A percentile compares a stretch with the other conserved stretches of the same genome.
phyloP scores from a whole-genome alignment of 2,329 filamentous ascomycete genomes.

The Diaporthe batatas region DNA sequence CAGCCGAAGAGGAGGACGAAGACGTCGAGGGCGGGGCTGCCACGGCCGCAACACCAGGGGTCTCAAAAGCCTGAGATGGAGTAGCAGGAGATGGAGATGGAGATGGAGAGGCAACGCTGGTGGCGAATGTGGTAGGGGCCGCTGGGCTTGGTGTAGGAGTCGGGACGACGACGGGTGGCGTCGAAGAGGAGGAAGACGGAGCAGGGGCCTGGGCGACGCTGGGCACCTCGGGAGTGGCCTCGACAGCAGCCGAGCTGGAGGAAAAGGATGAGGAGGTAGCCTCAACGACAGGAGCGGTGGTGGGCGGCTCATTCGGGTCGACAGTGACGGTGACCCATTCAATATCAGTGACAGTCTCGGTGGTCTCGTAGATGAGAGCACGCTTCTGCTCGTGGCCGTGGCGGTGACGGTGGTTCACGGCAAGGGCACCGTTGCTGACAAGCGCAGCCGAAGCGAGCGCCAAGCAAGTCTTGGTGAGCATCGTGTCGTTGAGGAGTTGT shows the following conservation, averaged over 20 bases:
- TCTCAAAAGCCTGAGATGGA: constrained; percentile 38
- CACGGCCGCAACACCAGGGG: constrained; percentile 22
- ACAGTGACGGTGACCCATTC: constrained; percentile 60
- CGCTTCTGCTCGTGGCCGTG: constrained; percentile 55
- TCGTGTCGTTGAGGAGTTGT: constrained; percentile 48
- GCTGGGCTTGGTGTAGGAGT: constrained; percentile 39
- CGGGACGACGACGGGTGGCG: constrained; percentile 32
- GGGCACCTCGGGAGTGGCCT: constrained; percentile 17
- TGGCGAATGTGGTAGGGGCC: constrained; percentile 34
- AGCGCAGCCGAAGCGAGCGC: constrained; percentile 59
- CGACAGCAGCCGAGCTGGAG: constrained; percentile 16
- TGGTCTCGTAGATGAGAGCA: constrained; percentile 50
- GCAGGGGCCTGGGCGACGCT: not conserved
- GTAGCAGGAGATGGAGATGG: constrained; percentile 38
- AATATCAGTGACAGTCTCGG: constrained; percentile 53
- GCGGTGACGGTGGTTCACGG: constrained; percentile 58
- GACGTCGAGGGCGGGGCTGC: constrained; percentile 22
- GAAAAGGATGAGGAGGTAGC: constrained; percentile 38
- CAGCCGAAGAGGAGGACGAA: constrained; percentile 42
- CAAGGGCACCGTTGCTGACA: constrained; percentile 56
- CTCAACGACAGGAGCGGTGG: constrained; percentile 42
- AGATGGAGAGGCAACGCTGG: constrained; percentile 31
- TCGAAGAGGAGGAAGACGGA: constrained; percentile 4
- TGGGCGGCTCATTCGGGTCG: constrained; percentile 47
- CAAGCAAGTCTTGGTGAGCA: constrained; percentile 59